These are phyloP conservation scores for Ogataea naganishii DNA, from an alignment of 805 yeast genomes.

Conservation along the genomic window DNA sequence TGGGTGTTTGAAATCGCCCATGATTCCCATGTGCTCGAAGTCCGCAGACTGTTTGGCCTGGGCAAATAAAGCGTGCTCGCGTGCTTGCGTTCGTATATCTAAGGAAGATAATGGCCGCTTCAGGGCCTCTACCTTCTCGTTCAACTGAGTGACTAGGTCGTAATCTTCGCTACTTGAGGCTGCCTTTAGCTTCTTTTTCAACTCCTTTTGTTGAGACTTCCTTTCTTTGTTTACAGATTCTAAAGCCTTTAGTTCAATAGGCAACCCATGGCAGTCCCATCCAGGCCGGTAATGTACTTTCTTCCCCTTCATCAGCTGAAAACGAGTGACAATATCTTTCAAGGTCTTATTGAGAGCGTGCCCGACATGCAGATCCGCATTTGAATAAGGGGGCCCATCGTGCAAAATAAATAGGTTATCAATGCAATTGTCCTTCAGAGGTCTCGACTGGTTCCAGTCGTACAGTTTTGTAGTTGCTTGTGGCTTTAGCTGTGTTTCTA, in stretches of 20 bases:
- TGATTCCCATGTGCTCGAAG: conserved; percentile 64
- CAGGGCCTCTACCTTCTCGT: conserved; percentile 6
- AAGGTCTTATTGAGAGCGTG: conserved; percentile 86
- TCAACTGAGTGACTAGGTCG: conserved; percentile 1
- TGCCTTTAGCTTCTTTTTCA: conserved; percentile 17
- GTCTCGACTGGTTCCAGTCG: conserved; percentile 42
- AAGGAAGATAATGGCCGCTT: conserved; percentile 25
- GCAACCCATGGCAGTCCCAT: conserved; percentile 99
- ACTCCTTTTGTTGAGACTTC: conserved; percentile 18
- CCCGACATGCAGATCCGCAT: conserved; percentile 86
- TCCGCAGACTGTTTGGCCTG: conserved; percentile 52
- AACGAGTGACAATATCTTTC: conserved; percentile 79
- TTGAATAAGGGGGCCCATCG: conserved; percentile 99
- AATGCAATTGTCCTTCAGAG: conserved; percentile 14
- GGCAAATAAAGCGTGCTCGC: conserved; percentile 60
- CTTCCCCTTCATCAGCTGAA: conserved; percentile 52
- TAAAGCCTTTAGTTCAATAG: conserved; percentile 85
- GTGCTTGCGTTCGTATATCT: conserved; percentile 61
- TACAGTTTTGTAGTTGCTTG: conserved; percentile 55
- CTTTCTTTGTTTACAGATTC: conserved; percentile 28
- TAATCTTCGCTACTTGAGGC: conserved; percentile 1
- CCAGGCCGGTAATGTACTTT: conserved; percentile 78
- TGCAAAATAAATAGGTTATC: conserved; percentile 59
- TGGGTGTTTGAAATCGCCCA: conserved; percentile 73
- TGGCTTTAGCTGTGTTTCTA: conserved; percentile 35